Evolutionary conservation across 345 rosid genomes (phyloP).

Genomic region (Crucihimalaya himalaica): DNA sequence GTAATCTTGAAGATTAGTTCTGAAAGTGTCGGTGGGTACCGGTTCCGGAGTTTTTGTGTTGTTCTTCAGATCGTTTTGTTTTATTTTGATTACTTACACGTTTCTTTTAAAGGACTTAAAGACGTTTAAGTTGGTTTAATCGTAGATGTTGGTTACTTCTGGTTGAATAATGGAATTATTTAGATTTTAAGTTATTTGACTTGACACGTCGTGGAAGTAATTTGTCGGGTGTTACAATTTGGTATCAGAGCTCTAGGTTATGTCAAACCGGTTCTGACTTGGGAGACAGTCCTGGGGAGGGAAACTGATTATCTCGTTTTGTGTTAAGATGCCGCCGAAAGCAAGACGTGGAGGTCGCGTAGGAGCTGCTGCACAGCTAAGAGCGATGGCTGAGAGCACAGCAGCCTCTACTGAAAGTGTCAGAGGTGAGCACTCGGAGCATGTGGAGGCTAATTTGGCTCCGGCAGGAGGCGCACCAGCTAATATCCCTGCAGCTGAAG

Average conservation of each 20-base stretch:
- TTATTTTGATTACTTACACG: too few species aligned
- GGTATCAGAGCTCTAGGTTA: neutral
- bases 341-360: neutral
- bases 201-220: too few species aligned
- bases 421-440: rapidly evolving
- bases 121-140: too few species aligned
- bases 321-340: neutral
- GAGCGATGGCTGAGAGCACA: neutral
- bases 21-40: too few species aligned
- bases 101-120: too few species aligned
- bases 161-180: too few species aligned
- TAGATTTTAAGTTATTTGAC: too few species aligned
- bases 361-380: neutral
- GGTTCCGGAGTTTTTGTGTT: too few species aligned
- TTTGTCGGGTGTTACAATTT: neutral
- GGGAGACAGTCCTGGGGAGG: neutral
- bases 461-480: neutral
- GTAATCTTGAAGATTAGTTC: too few species aligned
- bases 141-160: too few species aligned
- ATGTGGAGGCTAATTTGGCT: neutral
- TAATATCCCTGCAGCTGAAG: neutral
- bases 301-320: neutral
- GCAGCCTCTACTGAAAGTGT: neutral
- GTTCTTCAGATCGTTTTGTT: too few species aligned
- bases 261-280: neutral